Percentiles rank a stretch among this genome's conserved stretches.
phyloP scores from a whole-genome alignment of 768 basidiomycete genomes.

The Auricularia heimuer region DNA sequence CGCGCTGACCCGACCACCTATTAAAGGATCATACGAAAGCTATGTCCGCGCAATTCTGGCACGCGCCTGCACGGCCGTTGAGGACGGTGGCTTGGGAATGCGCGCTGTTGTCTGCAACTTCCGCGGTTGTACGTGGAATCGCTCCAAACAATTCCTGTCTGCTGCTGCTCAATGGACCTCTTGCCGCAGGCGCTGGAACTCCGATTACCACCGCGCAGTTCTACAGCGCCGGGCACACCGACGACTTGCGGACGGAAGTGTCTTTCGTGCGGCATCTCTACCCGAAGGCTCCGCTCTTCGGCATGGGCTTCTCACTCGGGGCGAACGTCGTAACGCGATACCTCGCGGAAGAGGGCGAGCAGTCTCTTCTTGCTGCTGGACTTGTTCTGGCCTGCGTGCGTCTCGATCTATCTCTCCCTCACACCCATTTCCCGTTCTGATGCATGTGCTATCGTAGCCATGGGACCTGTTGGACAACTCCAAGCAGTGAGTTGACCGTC shows the following conservation, averaged over 20 bases:
- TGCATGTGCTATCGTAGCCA: conserved; percentile 24
- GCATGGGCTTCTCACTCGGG: conserved; percentile 88
- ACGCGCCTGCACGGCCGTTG: conserved; percentile 57
- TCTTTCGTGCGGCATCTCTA: conserved; percentile 62
- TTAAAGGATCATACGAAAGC: conserved; percentile 72
- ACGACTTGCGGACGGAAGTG: conserved; percentile 77
- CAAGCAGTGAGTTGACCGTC: conserved; percentile 18
- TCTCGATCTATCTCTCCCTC: conserved; percentile 13
- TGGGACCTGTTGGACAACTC: conserved; percentile 36
- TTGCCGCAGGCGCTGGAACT: conserved; percentile 62
- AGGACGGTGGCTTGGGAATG: conserved; percentile 82
- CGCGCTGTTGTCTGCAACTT: conserved; percentile 87
- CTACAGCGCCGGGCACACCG: conserved; percentile 83
- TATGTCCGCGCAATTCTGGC: conserved; percentile 80
- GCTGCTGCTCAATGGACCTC: conserved; percentile 7
- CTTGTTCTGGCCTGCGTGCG: conserved; percentile 69
- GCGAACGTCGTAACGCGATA: conserved; percentile 87
- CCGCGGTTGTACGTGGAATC: conserved; percentile 60
- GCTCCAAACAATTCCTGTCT: conserved; percentile 10
- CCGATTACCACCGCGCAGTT: conserved; percentile 74
- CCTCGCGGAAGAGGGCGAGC: conserved; percentile 69
- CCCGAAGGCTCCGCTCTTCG: conserved; percentile 74
- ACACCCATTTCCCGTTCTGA: background rate
- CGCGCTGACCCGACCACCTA: background rate
- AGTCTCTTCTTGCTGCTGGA: conserved; percentile 51